Evolutionary conservation across 129 eudicot species (phyloP).

Genomic region (Lactuca saligna): DNA sequence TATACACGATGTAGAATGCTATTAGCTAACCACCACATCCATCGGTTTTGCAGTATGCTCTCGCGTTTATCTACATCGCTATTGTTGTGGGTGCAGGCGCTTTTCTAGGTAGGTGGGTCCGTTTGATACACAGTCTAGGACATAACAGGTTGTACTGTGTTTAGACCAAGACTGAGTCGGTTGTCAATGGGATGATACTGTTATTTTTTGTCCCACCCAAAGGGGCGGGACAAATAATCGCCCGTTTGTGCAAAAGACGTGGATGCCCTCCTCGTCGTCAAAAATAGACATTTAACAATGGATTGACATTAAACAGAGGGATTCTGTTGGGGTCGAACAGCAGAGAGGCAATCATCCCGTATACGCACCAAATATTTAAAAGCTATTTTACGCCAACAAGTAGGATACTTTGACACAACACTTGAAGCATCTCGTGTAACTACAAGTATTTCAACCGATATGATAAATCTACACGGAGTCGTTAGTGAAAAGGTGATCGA

Average conservation of each 20-base stretch:
- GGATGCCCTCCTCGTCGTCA: background rate
- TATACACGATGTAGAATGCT: background rate
- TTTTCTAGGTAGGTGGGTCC: conserved; percentile 42
- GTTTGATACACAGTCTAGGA: background rate
- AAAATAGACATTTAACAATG: background rate
- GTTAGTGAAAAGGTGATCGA: conserved; percentile 52
- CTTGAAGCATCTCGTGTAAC: conserved; percentile 42
- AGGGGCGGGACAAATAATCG: background rate
- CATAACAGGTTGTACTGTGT: background rate
- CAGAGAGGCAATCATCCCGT: conserved; percentile 53
- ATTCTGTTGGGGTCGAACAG: conserved; percentile 55
- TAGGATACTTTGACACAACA: conserved; percentile 45
- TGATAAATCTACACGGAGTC: conserved; percentile 43
- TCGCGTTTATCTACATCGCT: conserved; percentile 45
- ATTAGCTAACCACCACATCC: background rate
- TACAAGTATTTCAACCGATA: conserved; percentile 43
- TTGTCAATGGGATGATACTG: background rate
- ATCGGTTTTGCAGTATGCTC: conserved; percentile 38
- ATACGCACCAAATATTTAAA: conserved; percentile 45
- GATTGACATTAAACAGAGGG: conserved; percentile 37
- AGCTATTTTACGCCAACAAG: conserved; percentile 56
- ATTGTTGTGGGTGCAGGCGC: conserved; percentile 47
- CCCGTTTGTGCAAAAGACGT: background rate
- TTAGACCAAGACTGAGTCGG: background rate
- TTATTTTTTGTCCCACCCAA: background rate